Base-by-base conservation (phyloP, 164 flowering plant species). In the Chimonanthus praecox region DNA sequence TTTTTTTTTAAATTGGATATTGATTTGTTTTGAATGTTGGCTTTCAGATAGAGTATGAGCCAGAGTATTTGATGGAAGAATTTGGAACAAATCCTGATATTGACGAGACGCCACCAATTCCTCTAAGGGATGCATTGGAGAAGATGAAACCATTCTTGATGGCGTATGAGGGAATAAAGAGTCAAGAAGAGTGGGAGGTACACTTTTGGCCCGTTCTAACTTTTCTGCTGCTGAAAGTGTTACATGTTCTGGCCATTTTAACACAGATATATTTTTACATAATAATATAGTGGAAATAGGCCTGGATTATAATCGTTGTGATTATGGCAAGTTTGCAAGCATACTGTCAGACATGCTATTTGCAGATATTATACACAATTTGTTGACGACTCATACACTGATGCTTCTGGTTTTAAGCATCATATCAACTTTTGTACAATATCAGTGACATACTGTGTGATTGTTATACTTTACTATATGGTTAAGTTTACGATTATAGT, bases 141-240 rank as follows among this genome's bases (percentile, higher is more conserved):
- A 92, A 90, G 85, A 68, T 83, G 86, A 94, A 94, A 82, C 97
- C 97, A 5, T 94, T 92, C 83, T 71, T 92, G 77, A 86, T 92
- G 94, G 82, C 84, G n/a, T 91, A 92, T 78, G 94, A 89, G 73
- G 88, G 90, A 18, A 90, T 94, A 79, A 75, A 88, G 72, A 86
- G 80, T 79, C 90, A 90, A 73, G 90, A 91, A 78, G 97, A 94
- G 82, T 92, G 97, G 97, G 92, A 94, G 97, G 98, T 94, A 70
- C 13, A 68, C 62, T 48, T n/a, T 68, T 43, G 43, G 6, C 10
- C 16, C 6, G 15, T 48, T 4, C 60, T 54, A 54, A 54, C 16
- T 54, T 13, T 54, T 11, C 60, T 54, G 33, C 33, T 33, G 33
- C 33, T 33, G 33, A 33, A 0, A 33, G 33, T 33, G 33, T 33